Conservation (phyloP, 305 asterid genomes). For the Solanum hybrid region DNA sequence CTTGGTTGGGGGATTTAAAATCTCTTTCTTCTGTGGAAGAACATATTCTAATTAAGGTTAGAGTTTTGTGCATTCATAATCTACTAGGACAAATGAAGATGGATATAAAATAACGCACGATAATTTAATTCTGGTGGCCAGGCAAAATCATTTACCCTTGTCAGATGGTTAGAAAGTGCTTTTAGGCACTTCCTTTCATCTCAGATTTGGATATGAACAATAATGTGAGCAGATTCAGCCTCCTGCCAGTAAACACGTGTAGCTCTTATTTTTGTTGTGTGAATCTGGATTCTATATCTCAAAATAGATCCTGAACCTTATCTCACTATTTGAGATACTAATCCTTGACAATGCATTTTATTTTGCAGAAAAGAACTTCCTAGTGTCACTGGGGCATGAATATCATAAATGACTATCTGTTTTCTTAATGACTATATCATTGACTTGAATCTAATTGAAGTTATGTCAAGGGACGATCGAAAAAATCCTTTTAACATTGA, state of each 20-base stretch:
- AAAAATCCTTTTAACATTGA: neutral
- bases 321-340: neutral
- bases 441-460: neutral
- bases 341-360: neutral
- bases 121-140: neutral
- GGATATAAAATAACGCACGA: neutral
- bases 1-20: neutral
- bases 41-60: neutral
- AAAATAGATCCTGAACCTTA: neutral
- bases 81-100: neutral
- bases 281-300: neutral
- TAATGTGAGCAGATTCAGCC: neutral
- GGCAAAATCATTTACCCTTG: neutral
- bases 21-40: neutral
- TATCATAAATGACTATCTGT: neutral
- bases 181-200: neutral
- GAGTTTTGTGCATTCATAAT: neutral
- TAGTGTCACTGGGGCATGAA: neutral
- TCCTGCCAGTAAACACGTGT: neutral
- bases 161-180: neutral
- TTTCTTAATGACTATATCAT: neutral
- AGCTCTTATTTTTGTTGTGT: neutral
- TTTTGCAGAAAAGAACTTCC: neutral
- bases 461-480: neutral
- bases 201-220: neutral